phyloP scores from a whole-genome alignment of 1,284 basidiomycete species.

The Kalmanozyma brasiliensis region DNA sequence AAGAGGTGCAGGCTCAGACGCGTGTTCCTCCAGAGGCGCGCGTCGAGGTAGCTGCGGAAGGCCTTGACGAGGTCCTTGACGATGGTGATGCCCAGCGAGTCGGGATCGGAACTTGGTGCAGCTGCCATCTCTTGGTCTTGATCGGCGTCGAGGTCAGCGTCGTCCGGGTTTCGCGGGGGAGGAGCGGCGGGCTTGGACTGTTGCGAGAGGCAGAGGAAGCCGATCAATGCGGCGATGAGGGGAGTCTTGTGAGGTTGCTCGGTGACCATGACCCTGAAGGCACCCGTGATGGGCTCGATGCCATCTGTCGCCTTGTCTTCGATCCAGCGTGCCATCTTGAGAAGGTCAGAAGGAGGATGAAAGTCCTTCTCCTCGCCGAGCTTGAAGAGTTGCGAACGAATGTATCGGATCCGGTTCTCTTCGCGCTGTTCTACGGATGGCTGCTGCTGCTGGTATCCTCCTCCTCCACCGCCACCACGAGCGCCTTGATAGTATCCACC shows the following conservation, averaged over 20 bases:
- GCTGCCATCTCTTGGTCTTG: conserved; percentile 8
- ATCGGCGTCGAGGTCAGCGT: conserved; percentile 6
- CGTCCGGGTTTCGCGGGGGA: not conserved
- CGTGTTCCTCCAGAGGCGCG: conserved; percentile 64
- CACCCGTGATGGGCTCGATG: conserved; percentile 43
- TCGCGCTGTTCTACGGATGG: conserved; percentile 39
- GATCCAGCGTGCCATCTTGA: conserved; percentile 59
- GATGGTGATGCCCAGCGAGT: conserved; percentile 54
- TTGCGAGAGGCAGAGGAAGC: conserved; percentile 56
- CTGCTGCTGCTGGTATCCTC: conserved; percentile 15
- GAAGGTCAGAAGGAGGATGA: conserved; percentile 53
- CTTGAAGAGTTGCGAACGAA: conserved; percentile 50
- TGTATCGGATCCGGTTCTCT: conserved; percentile 44
- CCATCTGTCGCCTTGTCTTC: conserved; percentile 46
- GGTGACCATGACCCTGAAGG: conserved; percentile 59
- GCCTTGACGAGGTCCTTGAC: conserved; percentile 61
- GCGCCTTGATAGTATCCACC: conserved; percentile 19
- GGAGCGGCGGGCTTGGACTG: conserved; percentile 15
- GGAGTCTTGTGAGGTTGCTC: conserved; percentile 61
- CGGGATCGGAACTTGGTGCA: not conserved
- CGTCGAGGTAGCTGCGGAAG: conserved; percentile 61
- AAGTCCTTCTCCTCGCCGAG: conserved; percentile 56
- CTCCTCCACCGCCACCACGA: conserved; percentile 19
- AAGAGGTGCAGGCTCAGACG: conserved; percentile 61
- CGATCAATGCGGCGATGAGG: conserved; percentile 61